Evolutionary conservation across 768 basidiomycete species (phyloP).

Genomic region (Naematelia aurantialba): DNA sequence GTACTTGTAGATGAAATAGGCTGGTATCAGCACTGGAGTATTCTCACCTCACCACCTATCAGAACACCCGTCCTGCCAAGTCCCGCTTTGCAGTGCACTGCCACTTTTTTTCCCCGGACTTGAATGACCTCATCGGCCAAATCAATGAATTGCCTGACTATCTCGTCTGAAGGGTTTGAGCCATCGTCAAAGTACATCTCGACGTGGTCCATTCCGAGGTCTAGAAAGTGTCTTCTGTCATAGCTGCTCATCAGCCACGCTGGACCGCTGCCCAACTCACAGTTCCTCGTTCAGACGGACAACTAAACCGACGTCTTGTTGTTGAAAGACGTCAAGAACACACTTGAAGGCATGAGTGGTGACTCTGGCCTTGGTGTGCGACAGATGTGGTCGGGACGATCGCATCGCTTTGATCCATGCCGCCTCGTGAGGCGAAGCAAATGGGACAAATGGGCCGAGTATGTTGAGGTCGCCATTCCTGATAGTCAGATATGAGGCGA

Average conservation of each 20-base stretch:
- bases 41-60: constrained; percentile 60
- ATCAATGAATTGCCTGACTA: constrained; percentile 85
- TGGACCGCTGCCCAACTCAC: constrained; percentile 60
- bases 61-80: constrained; percentile 93
- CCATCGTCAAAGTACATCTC: constrained; percentile 93
- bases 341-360: constrained; percentile 61
- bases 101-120: constrained; percentile 67
- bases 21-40: constrained; percentile 46
- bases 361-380: constrained; percentile 70
- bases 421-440: constrained; percentile 83
- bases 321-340: constrained; percentile 89
- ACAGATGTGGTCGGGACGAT: constrained; percentile 44
- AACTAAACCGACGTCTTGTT: constrained; percentile 79
- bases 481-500: constrained; percentile 61
- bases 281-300: constrained; percentile 89
- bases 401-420: constrained; percentile 50
- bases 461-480: constrained; percentile 41
- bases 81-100: constrained; percentile 77
- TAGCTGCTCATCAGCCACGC: constrained; percentile 48
- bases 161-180: constrained; percentile 93
- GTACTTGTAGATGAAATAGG: constrained; percentile 98
- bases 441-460: constrained; percentile 60
- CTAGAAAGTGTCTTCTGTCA: constrained; percentile 29
- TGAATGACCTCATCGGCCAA: constrained; percentile 74
- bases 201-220: constrained; percentile 37